These are phyloP conservation scores for Ogataea salicorniae DNA, from an alignment of 805 yeast species.

Conservation along the genomic window DNA sequence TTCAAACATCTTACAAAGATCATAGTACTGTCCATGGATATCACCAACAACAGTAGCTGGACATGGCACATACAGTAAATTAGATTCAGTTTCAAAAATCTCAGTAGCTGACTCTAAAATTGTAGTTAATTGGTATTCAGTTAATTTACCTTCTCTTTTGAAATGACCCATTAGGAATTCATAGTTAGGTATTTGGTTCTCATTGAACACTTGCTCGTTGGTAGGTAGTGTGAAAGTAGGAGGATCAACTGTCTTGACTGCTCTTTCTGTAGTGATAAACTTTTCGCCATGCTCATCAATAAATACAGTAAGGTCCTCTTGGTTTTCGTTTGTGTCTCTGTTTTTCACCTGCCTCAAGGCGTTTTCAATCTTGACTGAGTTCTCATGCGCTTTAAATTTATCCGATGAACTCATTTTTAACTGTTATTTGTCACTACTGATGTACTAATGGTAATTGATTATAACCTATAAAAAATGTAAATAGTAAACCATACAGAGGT, in stretches of 20 bases:
- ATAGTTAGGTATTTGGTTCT: slow-evolving; percentile 63
- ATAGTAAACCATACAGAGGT: too few relatives aligned
- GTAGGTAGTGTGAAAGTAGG: slow-evolving; percentile 62
- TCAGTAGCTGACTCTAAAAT: slow-evolving; percentile 63
- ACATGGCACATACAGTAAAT: slow-evolving; percentile 72
- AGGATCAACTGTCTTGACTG: slow-evolving; percentile 50
- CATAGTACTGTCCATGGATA: slow-evolving; percentile 94
- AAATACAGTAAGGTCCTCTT: slow-evolving; percentile 1
- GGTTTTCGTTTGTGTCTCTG: slow-evolving; percentile 4
- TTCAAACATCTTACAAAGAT: slow-evolving; percentile 81
- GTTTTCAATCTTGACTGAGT: slow-evolving; percentile 50
- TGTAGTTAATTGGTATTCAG: slow-evolving; percentile 60
- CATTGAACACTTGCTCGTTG: slow-evolving; percentile 61
- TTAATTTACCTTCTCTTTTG: slow-evolving; percentile 71
- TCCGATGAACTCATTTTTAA: neutral
- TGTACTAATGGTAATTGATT: too few relatives aligned
- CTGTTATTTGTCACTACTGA: too few relatives aligned
- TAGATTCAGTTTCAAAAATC: slow-evolving; percentile 66
- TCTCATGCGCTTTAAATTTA: slow-evolving; percentile 31
- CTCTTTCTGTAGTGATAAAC: slow-evolving; percentile 50
- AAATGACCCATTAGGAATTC: slow-evolving; percentile 72
- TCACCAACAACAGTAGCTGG: slow-evolving; percentile 97
- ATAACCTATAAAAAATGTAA: too few relatives aligned
- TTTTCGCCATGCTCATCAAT: slow-evolving; percentile 44
- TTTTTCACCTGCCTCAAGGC: slow-evolving; percentile 24